phyloP scores from a whole-genome alignment of 2,329 filamentous ascomycete species.

The Epichloe scottii region DNA sequence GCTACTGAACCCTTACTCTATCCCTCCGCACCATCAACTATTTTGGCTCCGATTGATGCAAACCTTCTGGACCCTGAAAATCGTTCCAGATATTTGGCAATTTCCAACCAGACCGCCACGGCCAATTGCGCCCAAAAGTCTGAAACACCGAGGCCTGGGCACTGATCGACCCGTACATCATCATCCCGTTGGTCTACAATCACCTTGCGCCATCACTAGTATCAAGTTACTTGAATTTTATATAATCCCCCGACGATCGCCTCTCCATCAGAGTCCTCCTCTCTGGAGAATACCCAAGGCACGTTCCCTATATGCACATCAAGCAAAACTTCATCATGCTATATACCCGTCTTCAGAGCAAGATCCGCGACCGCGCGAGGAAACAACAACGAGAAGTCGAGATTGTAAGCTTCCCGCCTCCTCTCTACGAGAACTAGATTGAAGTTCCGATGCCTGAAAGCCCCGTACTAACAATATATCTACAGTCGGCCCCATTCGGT shows the following conservation, averaged over 20 bases:
- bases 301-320: slow-evolving; percentile 18
- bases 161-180: background rate
- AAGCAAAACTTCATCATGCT: slow-evolving; percentile 31
- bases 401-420: slow-evolving; percentile 27
- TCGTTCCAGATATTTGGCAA: background rate
- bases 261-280: background rate
- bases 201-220: background rate
- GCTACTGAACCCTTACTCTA: background rate
- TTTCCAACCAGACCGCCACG: no score
- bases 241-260: background rate
- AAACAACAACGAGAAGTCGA: slow-evolving; percentile 30
- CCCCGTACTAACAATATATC: background rate
- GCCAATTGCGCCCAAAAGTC: background rate
- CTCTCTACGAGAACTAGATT: background rate
- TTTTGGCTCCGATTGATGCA: background rate
- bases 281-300: background rate
- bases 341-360: slow-evolving; percentile 30
- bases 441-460: background rate
- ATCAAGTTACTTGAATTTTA: background rate
- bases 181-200: background rate
- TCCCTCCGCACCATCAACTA: background rate
- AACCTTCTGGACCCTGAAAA: background rate
- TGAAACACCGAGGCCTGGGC: background rate
- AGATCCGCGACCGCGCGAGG: slow-evolving; percentile 25
- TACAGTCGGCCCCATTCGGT: slow-evolving; percentile 45